Conservation (phyloP, 2,329 filamentous ascomycete genomes). For the Nemania sp. region DNA sequence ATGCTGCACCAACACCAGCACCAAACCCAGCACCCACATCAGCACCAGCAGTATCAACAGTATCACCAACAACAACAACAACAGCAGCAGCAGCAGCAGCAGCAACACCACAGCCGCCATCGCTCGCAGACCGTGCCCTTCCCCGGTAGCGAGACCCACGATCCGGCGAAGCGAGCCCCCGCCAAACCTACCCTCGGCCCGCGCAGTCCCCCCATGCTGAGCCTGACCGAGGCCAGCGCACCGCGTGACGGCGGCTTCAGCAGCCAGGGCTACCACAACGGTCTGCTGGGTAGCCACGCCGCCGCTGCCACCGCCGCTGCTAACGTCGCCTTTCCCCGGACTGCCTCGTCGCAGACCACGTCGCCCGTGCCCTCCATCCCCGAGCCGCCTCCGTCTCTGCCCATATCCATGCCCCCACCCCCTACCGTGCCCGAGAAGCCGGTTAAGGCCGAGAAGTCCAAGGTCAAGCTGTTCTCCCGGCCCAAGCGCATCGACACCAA, state of each 20-base stretch:
- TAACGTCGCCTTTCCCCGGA: slow-evolving; percentile 70
- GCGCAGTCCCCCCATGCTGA: slow-evolving; percentile 64
- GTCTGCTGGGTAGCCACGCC: slow-evolving; percentile 61
- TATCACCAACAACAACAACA: slow-evolving; percentile 63
- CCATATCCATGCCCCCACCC: slow-evolving; percentile 39
- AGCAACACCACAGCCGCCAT: slow-evolving; percentile 64
- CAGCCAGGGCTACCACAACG: slow-evolving; percentile 60
- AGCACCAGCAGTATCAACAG: slow-evolving; percentile 57
- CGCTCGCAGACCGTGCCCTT: slow-evolving; percentile 74
- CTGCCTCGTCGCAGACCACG: slow-evolving; percentile 55
- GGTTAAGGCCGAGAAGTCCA: slow-evolving; percentile 68
- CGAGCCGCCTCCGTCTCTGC: slow-evolving; percentile 38
- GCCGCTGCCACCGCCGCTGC: slow-evolving; percentile 72
- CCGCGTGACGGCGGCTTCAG: slow-evolving; percentile 61
- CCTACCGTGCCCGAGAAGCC: slow-evolving; percentile 60
- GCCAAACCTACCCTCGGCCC: slow-evolving; percentile 48
- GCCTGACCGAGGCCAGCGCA: slow-evolving; percentile 66
- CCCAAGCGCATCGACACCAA: slow-evolving; percentile 76
- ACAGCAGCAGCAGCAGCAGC: slow-evolving; percentile 35
- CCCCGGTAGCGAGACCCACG: slow-evolving; percentile 48
- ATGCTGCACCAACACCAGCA: slow-evolving; percentile 52
- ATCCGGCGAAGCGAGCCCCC: slow-evolving; percentile 46
- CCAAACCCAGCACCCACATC: slow-evolving; percentile 41
- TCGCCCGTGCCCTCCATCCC: slow-evolving; percentile 51
- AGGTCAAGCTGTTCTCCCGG: slow-evolving; percentile 80